These are phyloP conservation scores for Xylaria intraflava DNA, from an alignment of 495 filamentous ascomycete species.

Conservation along the genomic window DNA sequence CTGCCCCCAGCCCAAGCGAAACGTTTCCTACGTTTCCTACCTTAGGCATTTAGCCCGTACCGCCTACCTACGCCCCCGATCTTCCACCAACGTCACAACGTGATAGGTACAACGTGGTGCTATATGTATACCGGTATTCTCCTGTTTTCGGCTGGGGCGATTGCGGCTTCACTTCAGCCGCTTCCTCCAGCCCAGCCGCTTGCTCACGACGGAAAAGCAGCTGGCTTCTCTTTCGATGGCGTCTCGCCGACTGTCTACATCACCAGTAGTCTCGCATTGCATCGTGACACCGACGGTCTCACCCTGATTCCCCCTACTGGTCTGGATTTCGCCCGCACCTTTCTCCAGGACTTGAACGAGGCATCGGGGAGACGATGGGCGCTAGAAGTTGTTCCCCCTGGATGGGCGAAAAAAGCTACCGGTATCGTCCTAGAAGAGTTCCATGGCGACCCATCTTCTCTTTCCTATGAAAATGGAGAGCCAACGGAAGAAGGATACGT, in stretches of 20 bases:
- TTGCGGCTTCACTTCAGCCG: slow-evolving; percentile 6
- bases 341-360: slow-evolving; percentile 37
- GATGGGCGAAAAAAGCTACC: background rate
- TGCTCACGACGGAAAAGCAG: background rate
- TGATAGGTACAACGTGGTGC: background rate
- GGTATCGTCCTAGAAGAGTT: slow-evolving; percentile 7
- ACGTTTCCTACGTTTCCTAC: background rate
- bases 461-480: slow-evolving; percentile 42
- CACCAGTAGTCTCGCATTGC: slow-evolving; percentile 6
- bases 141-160: background rate
- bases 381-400: background rate
- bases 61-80: too few relatives aligned
- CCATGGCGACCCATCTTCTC: slow-evolving; percentile 8
- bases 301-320: slow-evolving; percentile 49
- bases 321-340: slow-evolving; percentile 41
- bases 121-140: slow-evolving; percentile 1
- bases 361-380: slow-evolving; percentile 8
- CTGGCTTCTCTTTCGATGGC: slow-evolving; percentile 1
- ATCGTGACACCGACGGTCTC: slow-evolving; percentile 35
- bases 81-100: too few relatives aligned
- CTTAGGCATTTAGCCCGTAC: too few relatives aligned
- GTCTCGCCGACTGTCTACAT: slow-evolving; percentile 10
- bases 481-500: slow-evolving; percentile 45
- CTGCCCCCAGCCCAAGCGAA: background rate
- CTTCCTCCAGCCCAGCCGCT: background rate